These are phyloP conservation scores for Lathyrus oleraceus DNA, from an alignment of 306 rosid species.

Conservation along the genomic window DNA sequence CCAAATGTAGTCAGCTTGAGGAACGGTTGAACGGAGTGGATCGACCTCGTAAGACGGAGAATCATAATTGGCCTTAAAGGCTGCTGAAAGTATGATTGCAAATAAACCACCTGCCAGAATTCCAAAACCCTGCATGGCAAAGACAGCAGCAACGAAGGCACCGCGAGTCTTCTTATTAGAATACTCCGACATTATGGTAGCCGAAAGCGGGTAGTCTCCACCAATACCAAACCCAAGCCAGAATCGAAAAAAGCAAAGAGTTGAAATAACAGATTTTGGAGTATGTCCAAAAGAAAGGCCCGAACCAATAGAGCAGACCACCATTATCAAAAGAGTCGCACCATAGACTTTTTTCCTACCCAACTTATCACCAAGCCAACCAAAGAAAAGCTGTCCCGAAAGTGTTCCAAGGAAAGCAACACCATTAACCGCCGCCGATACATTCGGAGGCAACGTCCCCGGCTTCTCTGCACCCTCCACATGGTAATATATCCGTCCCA, in stretches of 20 bases:
- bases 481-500: constrained; percentile 75
- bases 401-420: constrained; percentile 82
- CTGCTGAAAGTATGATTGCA: constrained; percentile 53
- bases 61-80: constrained; percentile 50
- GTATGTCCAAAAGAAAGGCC: constrained; percentile 73
- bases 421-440: constrained; percentile 83
- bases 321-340: constrained; percentile 74
- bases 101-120: constrained; percentile 74
- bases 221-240: constrained; percentile 90
- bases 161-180: constrained; percentile 84
- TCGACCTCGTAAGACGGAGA: constrained; percentile 53
- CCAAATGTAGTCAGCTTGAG: constrained; percentile 77
- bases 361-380: constrained; percentile 80
- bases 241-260: constrained; percentile 77
- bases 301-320: constrained; percentile 65
- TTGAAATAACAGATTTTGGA: constrained; percentile 64
- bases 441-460: constrained; percentile 73
- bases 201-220: constrained; percentile 84
- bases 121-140: constrained; percentile 90
- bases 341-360: constrained; percentile 79
- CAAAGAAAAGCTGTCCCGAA: constrained; percentile 74
- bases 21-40: constrained; percentile 59
- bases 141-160: constrained; percentile 79
- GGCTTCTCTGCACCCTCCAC: constrained; percentile 64
- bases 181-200: constrained; percentile 83